These are phyloP conservation scores for Botrytis porri DNA, from an alignment of 2,329 filamentous ascomycete species.

Conservation along the genomic window DNA sequence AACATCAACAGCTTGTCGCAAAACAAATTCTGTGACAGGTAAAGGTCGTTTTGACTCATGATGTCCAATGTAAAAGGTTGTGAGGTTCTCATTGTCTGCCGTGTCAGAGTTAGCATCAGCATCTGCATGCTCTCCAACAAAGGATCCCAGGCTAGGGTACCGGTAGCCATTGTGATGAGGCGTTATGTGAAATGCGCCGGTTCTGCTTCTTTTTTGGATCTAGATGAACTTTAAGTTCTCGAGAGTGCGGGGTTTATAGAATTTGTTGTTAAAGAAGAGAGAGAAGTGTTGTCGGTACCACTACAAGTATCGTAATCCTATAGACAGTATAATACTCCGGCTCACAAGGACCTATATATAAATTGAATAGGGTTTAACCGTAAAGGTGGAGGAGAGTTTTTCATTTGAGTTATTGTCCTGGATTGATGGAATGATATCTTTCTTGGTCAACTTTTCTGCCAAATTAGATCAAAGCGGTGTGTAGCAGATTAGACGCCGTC, in stretches of 20 bases:
- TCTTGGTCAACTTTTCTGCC: conserved; percentile 14
- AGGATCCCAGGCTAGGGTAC: conserved; percentile 3
- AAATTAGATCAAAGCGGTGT: neutral
- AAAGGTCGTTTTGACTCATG: conserved; percentile 64
- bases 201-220: neutral
- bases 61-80: conserved; percentile 68
- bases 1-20: conserved; percentile 64
- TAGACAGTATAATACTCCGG: neutral
- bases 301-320: neutral
- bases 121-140: conserved; percentile 6
- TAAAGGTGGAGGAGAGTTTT: neutral
- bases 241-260: neutral
- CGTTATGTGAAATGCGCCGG: neutral
- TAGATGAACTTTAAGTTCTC: conserved; percentile 1
- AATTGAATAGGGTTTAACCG: neutral
- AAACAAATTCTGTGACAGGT: conserved; percentile 61
- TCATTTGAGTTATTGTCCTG: neutral
- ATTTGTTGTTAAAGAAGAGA: neutral
- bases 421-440: conserved; percentile 5
- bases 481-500: neutral
- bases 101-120: conserved; percentile 28
- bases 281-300: neutral
- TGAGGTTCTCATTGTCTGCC: conserved; percentile 36
- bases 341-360: neutral
- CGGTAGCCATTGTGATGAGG: conserved; percentile 12